Conservation (phyloP, 2,329 filamentous ascomycete species). For the Emmonsiellopsis sp. region DNA sequence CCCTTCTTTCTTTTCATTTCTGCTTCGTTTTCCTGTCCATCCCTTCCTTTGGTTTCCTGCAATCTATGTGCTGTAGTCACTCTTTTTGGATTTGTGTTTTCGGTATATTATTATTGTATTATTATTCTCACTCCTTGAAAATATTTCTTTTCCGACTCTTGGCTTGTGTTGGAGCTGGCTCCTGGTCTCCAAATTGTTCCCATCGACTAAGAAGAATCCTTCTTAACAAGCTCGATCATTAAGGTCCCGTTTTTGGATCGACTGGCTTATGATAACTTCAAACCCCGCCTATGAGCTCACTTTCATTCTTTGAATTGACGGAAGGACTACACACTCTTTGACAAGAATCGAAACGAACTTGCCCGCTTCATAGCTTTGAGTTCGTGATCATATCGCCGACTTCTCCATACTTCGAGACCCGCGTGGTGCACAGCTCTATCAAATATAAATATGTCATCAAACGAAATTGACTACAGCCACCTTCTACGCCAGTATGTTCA, state of each 20-base stretch:
- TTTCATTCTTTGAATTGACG: neutral
- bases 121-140: neutral
- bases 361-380: neutral
- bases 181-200: neutral
- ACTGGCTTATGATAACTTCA: neutral
- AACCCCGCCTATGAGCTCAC: neutral
- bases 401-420: neutral
- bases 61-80: neutral
- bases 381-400: neutral
- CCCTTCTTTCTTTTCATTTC: neutral
- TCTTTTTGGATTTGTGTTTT: conserved; percentile 2
- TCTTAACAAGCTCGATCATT: neutral
- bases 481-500: neutral
- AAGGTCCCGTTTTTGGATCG: neutral
- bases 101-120: neutral
- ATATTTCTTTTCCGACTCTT: neutral
- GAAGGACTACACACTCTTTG: neutral
- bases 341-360: neutral
- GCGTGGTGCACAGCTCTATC: neutral
- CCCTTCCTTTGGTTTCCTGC: neutral
- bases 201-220: neutral
- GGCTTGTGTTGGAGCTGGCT: neutral
- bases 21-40: neutral
- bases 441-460: neutral
- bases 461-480: neutral